Evolutionary conservation across 176 grass and related monocot genomes (phyloP).

Genomic region (Bromus sterilis): DNA sequence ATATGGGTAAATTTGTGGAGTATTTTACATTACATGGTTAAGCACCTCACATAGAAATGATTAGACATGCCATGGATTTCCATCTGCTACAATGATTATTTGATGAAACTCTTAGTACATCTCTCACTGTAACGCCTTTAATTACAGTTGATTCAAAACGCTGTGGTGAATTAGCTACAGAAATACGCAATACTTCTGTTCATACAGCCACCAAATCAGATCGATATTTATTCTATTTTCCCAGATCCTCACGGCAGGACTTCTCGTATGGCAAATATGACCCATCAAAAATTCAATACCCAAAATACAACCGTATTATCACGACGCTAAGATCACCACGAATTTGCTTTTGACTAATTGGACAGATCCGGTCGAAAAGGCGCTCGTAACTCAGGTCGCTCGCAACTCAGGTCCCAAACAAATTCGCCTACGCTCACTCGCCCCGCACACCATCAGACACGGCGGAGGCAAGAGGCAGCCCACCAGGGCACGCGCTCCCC

Average conservation of each 20-base stretch:
- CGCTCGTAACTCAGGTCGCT: not conserved
- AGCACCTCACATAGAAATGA: not conserved
- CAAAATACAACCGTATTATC: not conserved
- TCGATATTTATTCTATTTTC: not conserved
- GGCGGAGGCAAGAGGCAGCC: not conserved
- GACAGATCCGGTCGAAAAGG: slow-evolving; percentile 11
- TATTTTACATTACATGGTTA: not conserved
- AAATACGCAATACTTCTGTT: not conserved
- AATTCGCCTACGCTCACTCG: not conserved
- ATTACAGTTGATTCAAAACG: not conserved
- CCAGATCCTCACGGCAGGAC: not conserved
- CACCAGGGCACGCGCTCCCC: not conserved
- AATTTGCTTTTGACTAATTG: not conserved
- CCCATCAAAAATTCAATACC: not conserved
- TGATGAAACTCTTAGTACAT: not conserved
- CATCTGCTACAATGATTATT: not conserved
- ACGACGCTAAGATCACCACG: not conserved
- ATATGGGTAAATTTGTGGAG: not conserved
- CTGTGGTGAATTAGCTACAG: not conserved
- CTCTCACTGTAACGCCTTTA: not conserved
- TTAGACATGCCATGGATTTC: not conserved
- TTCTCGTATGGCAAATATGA: not conserved
- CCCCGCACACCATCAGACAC: not conserved
- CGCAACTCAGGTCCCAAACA: not conserved
- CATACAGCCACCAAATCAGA: not conserved